Conservation (phyloP, 2,329 filamentous ascomycete species). For the Gremmenia infestans region DNA sequence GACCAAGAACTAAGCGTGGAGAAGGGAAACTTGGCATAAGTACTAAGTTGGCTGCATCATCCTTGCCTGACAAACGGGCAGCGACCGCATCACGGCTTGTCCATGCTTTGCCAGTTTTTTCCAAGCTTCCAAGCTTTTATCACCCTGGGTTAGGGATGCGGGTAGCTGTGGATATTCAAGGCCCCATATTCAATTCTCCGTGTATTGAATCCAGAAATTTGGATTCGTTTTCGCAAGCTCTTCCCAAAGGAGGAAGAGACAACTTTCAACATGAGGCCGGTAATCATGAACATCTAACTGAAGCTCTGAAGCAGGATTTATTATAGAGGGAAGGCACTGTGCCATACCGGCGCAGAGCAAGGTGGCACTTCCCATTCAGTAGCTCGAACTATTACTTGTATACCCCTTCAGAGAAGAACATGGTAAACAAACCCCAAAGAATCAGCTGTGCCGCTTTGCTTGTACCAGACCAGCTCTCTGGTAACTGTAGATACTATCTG, state of each 20-base stretch:
- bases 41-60: background rate
- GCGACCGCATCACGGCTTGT: constrained; percentile 2
- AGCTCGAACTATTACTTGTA: too few species aligned
- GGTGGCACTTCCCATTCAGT: too few species aligned
- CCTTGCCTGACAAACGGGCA: background rate
- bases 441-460: too few species aligned
- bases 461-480: background rate
- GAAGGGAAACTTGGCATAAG: background rate
- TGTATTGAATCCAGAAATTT: background rate
- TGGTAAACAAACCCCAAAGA: too few species aligned
- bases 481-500: background rate
- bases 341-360: too few species aligned
- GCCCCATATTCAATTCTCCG: background rate
- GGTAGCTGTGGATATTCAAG: background rate
- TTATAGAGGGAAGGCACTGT: too few species aligned
- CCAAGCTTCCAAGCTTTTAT: background rate
- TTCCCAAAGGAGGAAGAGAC: background rate
- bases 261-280: too few species aligned
- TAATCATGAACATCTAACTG: background rate
- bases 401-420: too few species aligned
- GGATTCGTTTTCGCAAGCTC: constrained; percentile 5
- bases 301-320: background rate
- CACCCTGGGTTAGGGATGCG: background rate
- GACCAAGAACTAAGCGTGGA: constrained; percentile 8
- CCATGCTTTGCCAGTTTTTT: background rate